Percentiles rank a stretch among this genome's conserved stretches.
phyloP scores from a whole-genome alignment of 345 rosid genomes.

The Draba incana region DNA sequence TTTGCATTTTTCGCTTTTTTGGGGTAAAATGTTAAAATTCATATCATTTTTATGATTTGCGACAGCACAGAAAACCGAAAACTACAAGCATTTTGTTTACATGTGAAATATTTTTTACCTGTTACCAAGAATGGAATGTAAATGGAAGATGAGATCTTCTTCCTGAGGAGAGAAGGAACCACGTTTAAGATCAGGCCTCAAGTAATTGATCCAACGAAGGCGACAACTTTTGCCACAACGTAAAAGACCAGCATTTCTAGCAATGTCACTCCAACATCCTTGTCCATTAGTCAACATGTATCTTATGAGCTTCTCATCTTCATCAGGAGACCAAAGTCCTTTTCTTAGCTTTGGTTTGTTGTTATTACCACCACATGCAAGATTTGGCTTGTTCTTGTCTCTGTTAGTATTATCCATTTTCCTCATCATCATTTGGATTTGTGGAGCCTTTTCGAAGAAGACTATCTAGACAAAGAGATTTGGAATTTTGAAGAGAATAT shows the following conservation, averaged over 20 bases:
- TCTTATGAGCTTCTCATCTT: slow-evolving; percentile 74
- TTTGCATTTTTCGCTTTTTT: neutral
- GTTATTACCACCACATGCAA: slow-evolving; percentile 34
- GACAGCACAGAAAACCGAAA: too few species aligned
- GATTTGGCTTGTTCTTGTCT: slow-evolving; percentile 39
- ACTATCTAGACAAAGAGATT: slow-evolving; percentile 39
- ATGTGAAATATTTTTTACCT: slow-evolving; percentile 44
- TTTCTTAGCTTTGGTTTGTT: slow-evolving; percentile 58
- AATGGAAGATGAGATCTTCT: slow-evolving; percentile 72
- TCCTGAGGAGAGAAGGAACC: slow-evolving; percentile 80
- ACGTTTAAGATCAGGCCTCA: slow-evolving; percentile 82
- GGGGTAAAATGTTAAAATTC: too few species aligned
- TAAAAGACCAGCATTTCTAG: slow-evolving; percentile 70
- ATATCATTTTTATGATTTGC: too few species aligned
- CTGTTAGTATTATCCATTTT: slow-evolving; percentile 33
- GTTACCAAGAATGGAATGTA: slow-evolving; percentile 80
- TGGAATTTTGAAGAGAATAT: slow-evolving; percentile 13
- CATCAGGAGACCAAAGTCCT: slow-evolving; percentile 89
- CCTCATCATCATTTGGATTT: slow-evolving; percentile 45
- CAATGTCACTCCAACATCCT: slow-evolving; percentile 88
- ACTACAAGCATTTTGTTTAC: neutral
- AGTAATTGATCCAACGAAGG: slow-evolving; percentile 84
- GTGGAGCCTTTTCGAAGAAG: slow-evolving; percentile 46
- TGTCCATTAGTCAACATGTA: slow-evolving; percentile 79
- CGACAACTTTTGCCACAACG: slow-evolving; percentile 90